phyloP scores from a whole-genome alignment of 257 asterid species.

The Misopates orontium region DNA sequence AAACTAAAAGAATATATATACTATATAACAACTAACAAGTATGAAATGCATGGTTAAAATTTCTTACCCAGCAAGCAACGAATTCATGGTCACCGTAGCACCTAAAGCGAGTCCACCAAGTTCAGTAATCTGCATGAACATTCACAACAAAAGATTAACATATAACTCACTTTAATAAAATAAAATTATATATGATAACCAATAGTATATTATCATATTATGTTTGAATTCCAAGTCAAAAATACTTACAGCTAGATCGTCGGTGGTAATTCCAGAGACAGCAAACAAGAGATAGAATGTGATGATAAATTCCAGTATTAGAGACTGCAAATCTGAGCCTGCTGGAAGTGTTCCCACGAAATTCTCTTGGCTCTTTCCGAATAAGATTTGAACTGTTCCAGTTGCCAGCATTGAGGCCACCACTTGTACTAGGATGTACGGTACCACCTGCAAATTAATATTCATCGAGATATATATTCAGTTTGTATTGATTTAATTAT shows the following conservation, averaged over 20 bases:
- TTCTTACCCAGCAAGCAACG: conserved; percentile 35
- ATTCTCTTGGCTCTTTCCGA: conserved; percentile 26
- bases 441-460: conserved; percentile 34
- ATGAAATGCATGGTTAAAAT: background rate
- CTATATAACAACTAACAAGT: background rate
- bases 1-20: background rate
- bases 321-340: conserved; percentile 33
- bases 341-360: conserved; percentile 37
- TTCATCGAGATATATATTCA: too few relatives aligned
- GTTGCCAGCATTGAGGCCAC: conserved; percentile 37
- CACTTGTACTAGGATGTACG: conserved; percentile 32
- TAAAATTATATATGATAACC: too few relatives aligned
- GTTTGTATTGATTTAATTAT: too few relatives aligned
- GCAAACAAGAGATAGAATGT: conserved; percentile 40
- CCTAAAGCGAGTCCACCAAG: conserved; percentile 35
- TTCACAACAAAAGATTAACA: background rate
- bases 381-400: conserved; percentile 30
- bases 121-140: conserved; percentile 33
- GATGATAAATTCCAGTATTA: conserved; percentile 31
- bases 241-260: conserved; percentile 29
- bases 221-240: too few relatives aligned
- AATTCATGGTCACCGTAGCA: conserved; percentile 28
- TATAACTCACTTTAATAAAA: too few relatives aligned
- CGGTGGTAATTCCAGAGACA: conserved; percentile 33
- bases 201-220: too few relatives aligned